Percentiles rank a stretch among this genome's conserved stretches.
phyloP scores from a whole-genome alignment of 495 filamentous ascomycete genomes.

The Aspergillus heteromorphus region DNA sequence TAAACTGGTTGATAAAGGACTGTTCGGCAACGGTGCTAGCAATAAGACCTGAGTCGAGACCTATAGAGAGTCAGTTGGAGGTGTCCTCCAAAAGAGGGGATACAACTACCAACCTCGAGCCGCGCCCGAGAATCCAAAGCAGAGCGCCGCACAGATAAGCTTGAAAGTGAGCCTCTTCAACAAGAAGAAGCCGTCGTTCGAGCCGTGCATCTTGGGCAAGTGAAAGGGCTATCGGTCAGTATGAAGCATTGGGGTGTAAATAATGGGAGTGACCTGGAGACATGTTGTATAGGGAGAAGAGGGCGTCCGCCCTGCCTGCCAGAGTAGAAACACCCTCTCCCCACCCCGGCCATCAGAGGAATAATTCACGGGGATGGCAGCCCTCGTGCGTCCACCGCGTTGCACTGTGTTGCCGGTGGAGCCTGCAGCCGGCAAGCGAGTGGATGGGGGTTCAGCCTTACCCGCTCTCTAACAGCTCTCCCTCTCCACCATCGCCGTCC shows the following conservation, averaged over 20 bases:
- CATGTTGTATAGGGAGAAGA: neutral
- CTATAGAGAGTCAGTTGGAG: neutral
- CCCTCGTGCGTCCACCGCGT: neutral
- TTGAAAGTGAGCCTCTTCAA: constrained; percentile 6
- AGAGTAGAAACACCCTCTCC: neutral
- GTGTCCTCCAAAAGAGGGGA: neutral
- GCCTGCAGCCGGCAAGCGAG: neutral
- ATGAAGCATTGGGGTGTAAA: neutral
- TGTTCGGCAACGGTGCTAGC: constrained; percentile 27
- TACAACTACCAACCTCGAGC: constrained; percentile 11
- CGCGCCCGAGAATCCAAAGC: constrained; percentile 17
- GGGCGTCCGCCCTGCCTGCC: neutral
- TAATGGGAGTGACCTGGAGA: neutral
- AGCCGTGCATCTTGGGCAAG: neutral
- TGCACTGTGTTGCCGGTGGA: neutral
- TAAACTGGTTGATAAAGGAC: constrained; percentile 17
- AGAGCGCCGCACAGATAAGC: constrained; percentile 13
- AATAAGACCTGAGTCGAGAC: constrained; percentile 58
- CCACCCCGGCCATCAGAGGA: neutral
- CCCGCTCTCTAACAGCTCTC: neutral
- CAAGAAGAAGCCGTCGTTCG: neutral
- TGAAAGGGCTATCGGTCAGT: neutral
- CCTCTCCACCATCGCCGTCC: neutral
- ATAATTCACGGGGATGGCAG: neutral
- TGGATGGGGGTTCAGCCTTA: neutral